These are phyloP conservation scores for Aaosphaeria pasadenensis DNA, from an alignment of 2,329 filamentous ascomycete species.

Conservation along the genomic window DNA sequence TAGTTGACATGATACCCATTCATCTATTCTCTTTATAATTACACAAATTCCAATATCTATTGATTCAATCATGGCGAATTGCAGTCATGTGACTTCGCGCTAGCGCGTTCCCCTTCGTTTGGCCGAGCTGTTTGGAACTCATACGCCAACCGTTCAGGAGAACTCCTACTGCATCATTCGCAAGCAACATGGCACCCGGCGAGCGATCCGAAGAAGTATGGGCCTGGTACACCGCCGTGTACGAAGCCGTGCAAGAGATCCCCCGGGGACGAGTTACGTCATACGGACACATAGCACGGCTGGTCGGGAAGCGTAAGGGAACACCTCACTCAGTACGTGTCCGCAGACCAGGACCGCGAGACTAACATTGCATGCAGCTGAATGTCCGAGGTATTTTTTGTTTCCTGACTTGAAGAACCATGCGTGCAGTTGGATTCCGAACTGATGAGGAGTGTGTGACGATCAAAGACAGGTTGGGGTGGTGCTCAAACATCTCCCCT, in stretches of 20 bases:
- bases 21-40: too few species aligned
- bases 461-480: constrained; percentile 73
- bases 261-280: constrained; percentile 80
- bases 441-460: too few species aligned
- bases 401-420: constrained; percentile 12
- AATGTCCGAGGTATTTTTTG: constrained; percentile 44
- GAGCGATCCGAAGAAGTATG: constrained; percentile 68
- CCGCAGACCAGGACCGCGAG: too few species aligned
- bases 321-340: too few species aligned
- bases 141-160: too few species aligned
- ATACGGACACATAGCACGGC: constrained; percentile 76
- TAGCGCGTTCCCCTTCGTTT: too few species aligned
- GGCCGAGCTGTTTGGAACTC: too few species aligned
- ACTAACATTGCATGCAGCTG: constrained; percentile 28
- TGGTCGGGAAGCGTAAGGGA: constrained; percentile 68
- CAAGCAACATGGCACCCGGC: constrained; percentile 52
- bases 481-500: constrained; percentile 81
- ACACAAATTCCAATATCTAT: too few species aligned
- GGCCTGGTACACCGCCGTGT: constrained; percentile 75
- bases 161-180: not conserved
- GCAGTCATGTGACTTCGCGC: too few species aligned
- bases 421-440: constrained; percentile 13
- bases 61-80: too few species aligned
- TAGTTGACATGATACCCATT: too few species aligned
- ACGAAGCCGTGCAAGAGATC: constrained; percentile 80